Base-by-base conservation (phyloP, 441 rosid species). In the Viola pubescens region DNA sequence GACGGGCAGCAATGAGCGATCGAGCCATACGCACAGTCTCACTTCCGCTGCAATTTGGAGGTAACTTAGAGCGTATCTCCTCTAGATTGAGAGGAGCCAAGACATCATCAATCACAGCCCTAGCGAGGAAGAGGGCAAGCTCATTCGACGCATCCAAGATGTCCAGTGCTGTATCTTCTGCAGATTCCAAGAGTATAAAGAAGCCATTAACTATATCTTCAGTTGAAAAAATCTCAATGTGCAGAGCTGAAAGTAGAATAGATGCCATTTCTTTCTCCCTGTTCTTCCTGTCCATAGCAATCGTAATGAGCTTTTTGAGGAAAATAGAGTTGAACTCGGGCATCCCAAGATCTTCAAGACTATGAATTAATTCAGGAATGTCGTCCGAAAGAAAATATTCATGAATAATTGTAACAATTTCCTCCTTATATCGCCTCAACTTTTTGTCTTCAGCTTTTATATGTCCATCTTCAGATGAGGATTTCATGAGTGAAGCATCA, bases 241-340 rank as follows among this genome's bases (percentile, higher is more conserved):
- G 96, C 54, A 94, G 96, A 61, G 95, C 84, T 51, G 99, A 86
- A 12, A 94, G 91, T 64, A 90, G 82, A 75, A 90, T 85, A 48
- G 97, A 94, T 40, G 99, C 99, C 99, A 94, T 94, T 80, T 94
- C 99, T 70, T 94, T 94, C 80, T 94, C 99, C 75, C 96, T 82
- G 69, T 90, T 94, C 78, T 90, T 94, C 84, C 96, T 83, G 75
- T 94, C 99, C 86, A 94, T 69, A 43, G 99, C 99, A 73, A 94
- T 85, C 52, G 90, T 94, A 19, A 94, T 85, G 53, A 94, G 89
- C 76, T 79, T 90, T 87, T 94, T 94, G 68, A 94, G 62, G 73
- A 94, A 94, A 59, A 88, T 58, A 1, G 97, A 90, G 72, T 94
- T 88, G 46, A 65, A 83, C 55, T 82, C 86, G 0, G 91, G 97